Evolutionary conservation across 345 rosid genomes (phyloP), one percentile per base, ranked within the genome.

Genomic region (Gossypium sturtianum): DNA sequence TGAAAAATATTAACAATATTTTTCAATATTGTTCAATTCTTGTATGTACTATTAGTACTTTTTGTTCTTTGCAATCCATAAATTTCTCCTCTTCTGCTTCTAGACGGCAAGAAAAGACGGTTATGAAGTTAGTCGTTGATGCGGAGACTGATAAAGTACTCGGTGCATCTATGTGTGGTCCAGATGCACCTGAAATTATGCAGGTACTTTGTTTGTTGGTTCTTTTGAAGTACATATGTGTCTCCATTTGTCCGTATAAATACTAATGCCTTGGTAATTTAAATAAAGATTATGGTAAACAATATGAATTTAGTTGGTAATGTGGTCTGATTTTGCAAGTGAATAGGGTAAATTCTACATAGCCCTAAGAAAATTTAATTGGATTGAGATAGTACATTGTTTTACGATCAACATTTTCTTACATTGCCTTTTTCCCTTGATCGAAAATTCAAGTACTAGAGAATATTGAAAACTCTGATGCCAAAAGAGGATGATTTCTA

Each of bases 101-200:
- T 76, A 95, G 99, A 74, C 97, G 99, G 80, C 99, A 91, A 86
- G 99, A 95, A 74, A 95, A 88, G 88, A 76, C 94, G 9, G 80
- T 90, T 61, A 93, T 95, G 99, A 95, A 95, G 86, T 86, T 95
- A 70, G 66, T 95, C 74, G 98, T 95, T 81, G 97, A 93, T 80
- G 91, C 87, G 53, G 88, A 83, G 83, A 93, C 91, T 1, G 99
- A 95, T 79, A 95, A 90, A 76, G 97, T 95, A 73, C 85, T 95
- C 57, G 99, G 98, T 75, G 97, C 97, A 67, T 91, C 99, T 48
- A 95, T 95, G 99, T 90, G 98, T 61, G 99, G 99, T 60, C 94
- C 97, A 16, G 99, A 95, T 81, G 94, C 99, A 76, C 86, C 99
- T 80, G 99, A 95, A 82, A 87, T 95, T 72, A 84, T 95, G 87